Evolutionary conservation across 495 filamentous ascomycete genomes (phyloP), one percentile per base, ranked within the genome.

Genomic region (Xylaria scruposa): DNA sequence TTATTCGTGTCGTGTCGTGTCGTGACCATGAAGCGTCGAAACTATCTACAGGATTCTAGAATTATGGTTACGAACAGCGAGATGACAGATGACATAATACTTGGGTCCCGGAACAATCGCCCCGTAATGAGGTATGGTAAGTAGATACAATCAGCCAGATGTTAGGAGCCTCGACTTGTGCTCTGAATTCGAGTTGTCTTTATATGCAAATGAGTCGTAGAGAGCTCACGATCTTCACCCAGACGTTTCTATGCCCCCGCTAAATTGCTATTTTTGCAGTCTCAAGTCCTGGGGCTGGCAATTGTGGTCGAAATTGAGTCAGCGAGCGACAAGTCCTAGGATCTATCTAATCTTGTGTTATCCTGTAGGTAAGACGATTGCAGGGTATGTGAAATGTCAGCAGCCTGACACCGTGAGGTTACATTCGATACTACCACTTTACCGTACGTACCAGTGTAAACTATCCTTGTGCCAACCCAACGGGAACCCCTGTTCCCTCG

Each of bases 281-380:
- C 38, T 10, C 60, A 2, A 21, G 29, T 29, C n/a, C 26, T 40
- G 36, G 60, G 60, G 38, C 38, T 40, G 60, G 21, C 5, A 40
- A 51, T 8, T 33, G 31, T n/a, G 15, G 47, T 67, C 12, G 31
- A 53, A 31, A 38, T 53, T 67, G n/a, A 38, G 46, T 51, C 46
- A 67, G 63, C 63, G 31, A 47, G 40, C 46, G 21, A 31, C 31
- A 38, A 44, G 63, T 47, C 42, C 42, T 67, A 24, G 46, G 2
- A 51, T 31, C 31, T 38, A 51, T 36, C 63, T 60, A 60, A 60
- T 60, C 46, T 49, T 12, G 46, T 15, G 10, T 24, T 54, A 42
- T 67, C 33, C 65, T 49, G 65, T 67, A 56, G 56, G 65, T 67
- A 56, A 67, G 65, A 67, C n/a, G 36, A 26, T 44, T 46, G 63